Evolutionary conservation across 352 stramenopile species (phyloP), one percentile per base, ranked within the genome.

Genomic region (Globisporangium irregulare): DNA sequence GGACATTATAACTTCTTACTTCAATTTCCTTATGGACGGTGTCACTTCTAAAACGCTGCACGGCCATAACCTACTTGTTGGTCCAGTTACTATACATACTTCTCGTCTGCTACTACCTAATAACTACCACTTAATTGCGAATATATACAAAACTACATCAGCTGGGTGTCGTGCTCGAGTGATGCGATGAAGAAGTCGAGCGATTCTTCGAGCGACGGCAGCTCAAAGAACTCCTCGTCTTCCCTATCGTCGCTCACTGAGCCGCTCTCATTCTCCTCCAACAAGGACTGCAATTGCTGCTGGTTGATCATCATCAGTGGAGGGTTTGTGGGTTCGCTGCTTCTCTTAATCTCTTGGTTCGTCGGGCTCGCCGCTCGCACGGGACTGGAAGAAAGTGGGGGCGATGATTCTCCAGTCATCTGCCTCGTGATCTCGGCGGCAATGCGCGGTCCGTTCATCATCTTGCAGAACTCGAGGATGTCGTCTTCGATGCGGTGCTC

Each of bases 121-220:
- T 32, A 32, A 32, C 29, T 32, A 8, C 36, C 15, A 4, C 36
- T 43, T 43, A 14, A 14, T 43, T 43, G 36, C 36, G 15, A 15
- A 14, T 15, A 43, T 3, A 18, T 43, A 15, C 10, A 12, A 43
- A 43, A 14, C 8, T 24, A 60, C 55, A 46, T 32, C 29, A 48
- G 56, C 56, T 61, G 56, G n/a, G n/a, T 34, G 57, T 62, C 57
- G 57, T 62, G 34, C 29, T 86, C 76, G 59, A 86, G 76, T 34
- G 78, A 65, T 14, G 59, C 70, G 48, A 87, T 87, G n/a, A 85
- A 75, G 51, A 87, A 87, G 59, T 87, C 77, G 29, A 87, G 76
- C 18, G 77, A 79, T 50, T 87, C 79, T 63, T 82, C 79, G n/a
- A 85, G 62, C 20, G 75, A 73, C 18, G 79, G 79, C 41, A 88